These are phyloP conservation scores for Tetracentron sinense DNA, from an alignment of 164 flowering plant genomes.

Conservation along the genomic window DNA sequence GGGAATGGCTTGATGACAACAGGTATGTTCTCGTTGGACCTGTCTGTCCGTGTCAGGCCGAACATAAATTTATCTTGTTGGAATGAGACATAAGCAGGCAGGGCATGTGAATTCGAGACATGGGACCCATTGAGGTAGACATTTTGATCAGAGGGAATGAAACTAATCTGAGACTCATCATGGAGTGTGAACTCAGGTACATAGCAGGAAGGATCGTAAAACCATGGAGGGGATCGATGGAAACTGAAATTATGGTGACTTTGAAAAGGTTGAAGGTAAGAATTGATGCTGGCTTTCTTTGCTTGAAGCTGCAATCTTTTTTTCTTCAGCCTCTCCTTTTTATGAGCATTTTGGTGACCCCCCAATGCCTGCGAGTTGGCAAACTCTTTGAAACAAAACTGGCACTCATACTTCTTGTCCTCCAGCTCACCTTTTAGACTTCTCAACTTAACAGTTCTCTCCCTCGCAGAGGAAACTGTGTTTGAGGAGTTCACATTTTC, in stretches of 20 bases:
- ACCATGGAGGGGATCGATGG: constrained; percentile 31
- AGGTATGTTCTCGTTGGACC: constrained; percentile 21
- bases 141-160: constrained; percentile 36
- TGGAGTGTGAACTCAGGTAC: constrained; percentile 32
- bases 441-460: constrained; percentile 21
- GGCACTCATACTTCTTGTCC: constrained; percentile 72
- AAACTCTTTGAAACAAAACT: constrained; percentile 73
- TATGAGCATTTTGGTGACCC: constrained; percentile 98
- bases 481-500: constrained; percentile 64
- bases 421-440: constrained; percentile 12
- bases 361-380: constrained; percentile 91
- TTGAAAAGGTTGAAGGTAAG: constrained; percentile 56
- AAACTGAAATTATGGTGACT: constrained; percentile 18
- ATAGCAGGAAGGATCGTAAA: constrained; percentile 34
- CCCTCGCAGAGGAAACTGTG: constrained; percentile 23
- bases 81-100: constrained; percentile 19
- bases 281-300: constrained; percentile 53
- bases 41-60: constrained; percentile 26
- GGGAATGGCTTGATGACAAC: constrained; percentile 16
- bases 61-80: constrained; percentile 28
- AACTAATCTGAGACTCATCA: constrained; percentile 61
- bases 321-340: constrained; percentile 87
- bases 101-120: constrained; percentile 18
- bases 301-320: constrained; percentile 85
- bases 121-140: constrained; percentile 15